Conservation (phyloP, 176 grass and related monocot species). For the Cenchrus fungigraminus region DNA sequence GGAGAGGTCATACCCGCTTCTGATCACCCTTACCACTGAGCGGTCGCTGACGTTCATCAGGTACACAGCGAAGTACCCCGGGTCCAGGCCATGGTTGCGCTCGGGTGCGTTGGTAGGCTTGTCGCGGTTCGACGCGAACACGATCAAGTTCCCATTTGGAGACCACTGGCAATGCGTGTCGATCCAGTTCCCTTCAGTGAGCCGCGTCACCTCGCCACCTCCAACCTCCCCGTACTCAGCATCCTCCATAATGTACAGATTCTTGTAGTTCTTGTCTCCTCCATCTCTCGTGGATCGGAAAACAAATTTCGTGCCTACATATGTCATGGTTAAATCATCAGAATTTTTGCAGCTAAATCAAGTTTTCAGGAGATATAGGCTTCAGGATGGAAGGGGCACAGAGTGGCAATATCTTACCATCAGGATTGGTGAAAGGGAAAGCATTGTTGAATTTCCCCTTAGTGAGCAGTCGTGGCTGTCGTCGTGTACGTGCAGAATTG, state of each 20-base stretch:
- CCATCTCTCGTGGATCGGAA: conserved; percentile 32
- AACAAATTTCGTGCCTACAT: conserved; percentile 22
- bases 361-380: too few relatives aligned
- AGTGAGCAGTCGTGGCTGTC: not conserved
- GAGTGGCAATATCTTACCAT: not conserved
- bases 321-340: not conserved
- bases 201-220: not conserved
- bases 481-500: not conserved
- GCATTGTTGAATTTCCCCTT: not conserved
- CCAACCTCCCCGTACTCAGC: not conserved
- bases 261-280: conserved; percentile 31
- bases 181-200: not conserved
- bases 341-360: too few relatives aligned
- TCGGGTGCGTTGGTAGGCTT: not conserved
- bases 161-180: not conserved
- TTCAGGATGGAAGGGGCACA: too few relatives aligned
- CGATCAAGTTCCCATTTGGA: not conserved
- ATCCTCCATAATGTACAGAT: conserved; percentile 34
- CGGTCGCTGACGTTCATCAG: not conserved
- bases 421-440: not conserved
- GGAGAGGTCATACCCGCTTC: not conserved
- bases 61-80: conserved; percentile 1
- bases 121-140: not conserved
- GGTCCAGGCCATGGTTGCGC: conserved; percentile 3
- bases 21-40: not conserved